phyloP scores from a whole-genome alignment of 805 yeast genomes.

The Wickerhamiella brachini region DNA sequence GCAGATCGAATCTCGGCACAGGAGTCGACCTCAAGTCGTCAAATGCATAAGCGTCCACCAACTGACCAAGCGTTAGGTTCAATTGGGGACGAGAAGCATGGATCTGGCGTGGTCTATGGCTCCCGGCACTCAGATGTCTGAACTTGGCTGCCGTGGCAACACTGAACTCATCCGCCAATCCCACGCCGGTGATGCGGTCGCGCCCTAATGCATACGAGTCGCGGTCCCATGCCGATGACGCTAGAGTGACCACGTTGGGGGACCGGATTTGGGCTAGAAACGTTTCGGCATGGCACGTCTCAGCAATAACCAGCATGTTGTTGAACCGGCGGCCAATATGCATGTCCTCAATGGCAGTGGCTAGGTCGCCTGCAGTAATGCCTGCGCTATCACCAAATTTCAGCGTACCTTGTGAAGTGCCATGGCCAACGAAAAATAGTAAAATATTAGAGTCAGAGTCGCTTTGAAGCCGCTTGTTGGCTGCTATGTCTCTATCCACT shows the following conservation, averaged over 20 bases:
- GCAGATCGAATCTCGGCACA: not conserved
- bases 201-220: not conserved
- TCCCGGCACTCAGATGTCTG: no score
- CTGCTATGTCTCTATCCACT: not conserved
- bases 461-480: not conserved
- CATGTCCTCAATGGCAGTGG: not conserved
- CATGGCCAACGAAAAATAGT: not conserved
- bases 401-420: not conserved
- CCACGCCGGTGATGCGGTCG: not conserved
- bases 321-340: not conserved
- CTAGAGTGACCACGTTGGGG: not conserved
- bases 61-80: not conserved
- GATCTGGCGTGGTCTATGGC: not conserved
- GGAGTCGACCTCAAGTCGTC: not conserved
- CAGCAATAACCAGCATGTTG: not conserved
- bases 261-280: not conserved
- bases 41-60: not conserved
- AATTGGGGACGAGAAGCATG: not conserved
- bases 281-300: constrained; percentile 2
- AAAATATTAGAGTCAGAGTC: not conserved
- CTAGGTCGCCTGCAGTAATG: not conserved
- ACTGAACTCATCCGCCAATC: not conserved
- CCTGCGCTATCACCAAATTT: not conserved
- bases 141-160: not conserved
- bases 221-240: not conserved